phyloP scores from a whole-genome alignment of 129 eudicot species.

The Chrysanthemum makinoi region DNA sequence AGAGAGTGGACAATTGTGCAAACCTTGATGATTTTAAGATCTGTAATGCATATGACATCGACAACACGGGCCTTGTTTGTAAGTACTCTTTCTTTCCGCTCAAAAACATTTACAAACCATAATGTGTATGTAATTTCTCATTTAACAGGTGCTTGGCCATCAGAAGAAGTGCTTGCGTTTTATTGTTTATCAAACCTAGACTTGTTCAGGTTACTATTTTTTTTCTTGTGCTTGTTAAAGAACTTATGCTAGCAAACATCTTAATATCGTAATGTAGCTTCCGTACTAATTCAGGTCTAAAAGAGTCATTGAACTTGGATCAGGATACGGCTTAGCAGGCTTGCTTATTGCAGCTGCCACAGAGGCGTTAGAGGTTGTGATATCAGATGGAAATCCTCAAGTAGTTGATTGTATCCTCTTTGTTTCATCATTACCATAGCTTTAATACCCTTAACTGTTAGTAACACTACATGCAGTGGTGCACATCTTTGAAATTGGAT shows the following conservation, averaged over 20 bases:
- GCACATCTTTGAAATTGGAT: slow-evolving; percentile 23
- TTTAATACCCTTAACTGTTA: neutral
- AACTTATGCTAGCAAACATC: slow-evolving; percentile 2
- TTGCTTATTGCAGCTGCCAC: slow-evolving; percentile 71
- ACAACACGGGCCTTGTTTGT: slow-evolving; percentile 98
- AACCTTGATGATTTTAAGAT: slow-evolving; percentile 73
- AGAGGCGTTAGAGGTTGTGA: slow-evolving; percentile 84
- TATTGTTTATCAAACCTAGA: slow-evolving; percentile 69
- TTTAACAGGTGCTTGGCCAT: slow-evolving; percentile 93
- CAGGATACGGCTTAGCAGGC: slow-evolving; percentile 96
- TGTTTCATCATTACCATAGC: slow-evolving; percentile 2
- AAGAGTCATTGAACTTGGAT: slow-evolving; percentile 88
- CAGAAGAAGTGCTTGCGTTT: slow-evolving; percentile 92
- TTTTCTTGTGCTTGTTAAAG: neutral
- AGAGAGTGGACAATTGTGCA: slow-evolving; percentile 60
- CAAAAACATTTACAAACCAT: neutral
- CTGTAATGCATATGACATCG: slow-evolving; percentile 80
- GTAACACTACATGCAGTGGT: neutral
- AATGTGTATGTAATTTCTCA: slow-evolving; percentile 6
- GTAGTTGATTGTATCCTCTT: slow-evolving; percentile 99
- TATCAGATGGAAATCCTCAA: slow-evolving; percentile 99
- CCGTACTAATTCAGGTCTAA: slow-evolving; percentile 49
- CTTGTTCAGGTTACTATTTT: slow-evolving; percentile 59
- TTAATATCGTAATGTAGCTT: slow-evolving; percentile 7
- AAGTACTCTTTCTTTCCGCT: slow-evolving; percentile 38